Conservation (phyloP, 2,329 filamentous ascomycete species). For the Ophiostoma sp. region DNA sequence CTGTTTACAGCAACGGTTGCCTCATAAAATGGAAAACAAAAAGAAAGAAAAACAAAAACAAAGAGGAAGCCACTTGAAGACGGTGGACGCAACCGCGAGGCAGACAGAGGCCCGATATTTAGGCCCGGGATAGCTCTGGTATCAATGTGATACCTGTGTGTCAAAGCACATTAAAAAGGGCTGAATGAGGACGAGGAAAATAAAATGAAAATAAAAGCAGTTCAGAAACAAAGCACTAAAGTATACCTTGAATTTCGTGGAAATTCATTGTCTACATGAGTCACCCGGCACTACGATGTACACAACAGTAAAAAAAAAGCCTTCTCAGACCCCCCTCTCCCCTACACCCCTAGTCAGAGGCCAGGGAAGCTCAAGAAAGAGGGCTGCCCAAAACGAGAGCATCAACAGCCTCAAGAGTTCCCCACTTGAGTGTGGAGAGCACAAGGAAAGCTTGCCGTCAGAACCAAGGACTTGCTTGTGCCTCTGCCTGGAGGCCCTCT, state of each 20-base stretch:
- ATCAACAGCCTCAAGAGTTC: neutral
- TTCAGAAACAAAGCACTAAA: neutral
- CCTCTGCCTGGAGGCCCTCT: slow-evolving; percentile 13
- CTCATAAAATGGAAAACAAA: neutral
- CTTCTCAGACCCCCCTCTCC: neutral
- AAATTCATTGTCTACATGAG: neutral
- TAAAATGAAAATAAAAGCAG: neutral
- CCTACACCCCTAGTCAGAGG: neutral
- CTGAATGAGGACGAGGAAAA: neutral
- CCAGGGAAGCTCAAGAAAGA: neutral
- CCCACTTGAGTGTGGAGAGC: neutral
- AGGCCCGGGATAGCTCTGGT: neutral
- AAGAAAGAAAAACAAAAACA: neutral
- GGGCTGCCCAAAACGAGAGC: neutral
- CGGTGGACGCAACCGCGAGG: neutral
- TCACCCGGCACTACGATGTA: slow-evolving; percentile 1
- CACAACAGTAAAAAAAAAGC: neutral
- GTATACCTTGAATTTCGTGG: neutral
- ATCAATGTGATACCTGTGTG: neutral
- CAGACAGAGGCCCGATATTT: neutral
- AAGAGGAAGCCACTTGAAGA: neutral
- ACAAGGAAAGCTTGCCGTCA: neutral
- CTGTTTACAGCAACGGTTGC: neutral
- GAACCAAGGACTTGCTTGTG: neutral
- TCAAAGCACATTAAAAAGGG: neutral